These are phyloP conservation scores for Endothia cerciana DNA, from an alignment of 2,329 filamentous ascomycete species.

Conservation along the genomic window DNA sequence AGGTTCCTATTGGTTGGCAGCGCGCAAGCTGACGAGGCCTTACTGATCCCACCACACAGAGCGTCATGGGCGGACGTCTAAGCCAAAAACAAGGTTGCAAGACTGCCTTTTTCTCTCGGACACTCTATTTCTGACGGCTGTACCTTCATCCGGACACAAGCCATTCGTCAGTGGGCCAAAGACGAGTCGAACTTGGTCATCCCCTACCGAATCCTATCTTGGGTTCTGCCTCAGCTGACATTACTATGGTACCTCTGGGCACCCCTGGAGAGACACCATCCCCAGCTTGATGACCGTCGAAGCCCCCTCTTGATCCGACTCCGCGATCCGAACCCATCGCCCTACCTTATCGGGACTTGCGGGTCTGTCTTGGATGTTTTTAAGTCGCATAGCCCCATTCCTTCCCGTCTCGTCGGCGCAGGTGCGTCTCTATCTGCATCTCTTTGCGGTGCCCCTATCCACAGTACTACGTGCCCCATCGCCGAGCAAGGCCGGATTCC, in stretches of 20 bases:
- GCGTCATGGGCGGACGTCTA: background rate
- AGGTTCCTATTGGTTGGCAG: slow-evolving; percentile 16
- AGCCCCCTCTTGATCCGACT: too few species aligned
- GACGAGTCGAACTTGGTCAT: background rate
- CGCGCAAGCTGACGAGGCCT: slow-evolving; percentile 20
- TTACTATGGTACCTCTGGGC: background rate
- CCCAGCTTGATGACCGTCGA: background rate
- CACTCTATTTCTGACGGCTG: slow-evolving; percentile 1
- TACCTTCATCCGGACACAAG: slow-evolving; percentile 10
- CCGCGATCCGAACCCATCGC: background rate
- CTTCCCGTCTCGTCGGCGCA: background rate
- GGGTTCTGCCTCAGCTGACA: background rate
- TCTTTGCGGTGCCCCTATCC: background rate
- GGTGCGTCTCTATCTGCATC: background rate
- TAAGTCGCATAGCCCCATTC: slow-evolving; percentile 1
- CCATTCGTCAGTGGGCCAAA: background rate
- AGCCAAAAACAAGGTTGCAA: background rate
- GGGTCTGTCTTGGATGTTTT: background rate
- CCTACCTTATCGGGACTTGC: slow-evolving; percentile 5
- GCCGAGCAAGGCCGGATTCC: background rate
- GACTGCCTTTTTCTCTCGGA: background rate
- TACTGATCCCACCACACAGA: background rate
- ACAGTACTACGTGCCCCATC: slow-evolving; percentile 3
- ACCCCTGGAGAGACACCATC: background rate
- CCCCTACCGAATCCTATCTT: background rate